A percentile compares a stretch with the other conserved stretches of the same genome.
Conservation (phyloP, 768 basidiomycete genomes). For the Russula sp. region DNA sequence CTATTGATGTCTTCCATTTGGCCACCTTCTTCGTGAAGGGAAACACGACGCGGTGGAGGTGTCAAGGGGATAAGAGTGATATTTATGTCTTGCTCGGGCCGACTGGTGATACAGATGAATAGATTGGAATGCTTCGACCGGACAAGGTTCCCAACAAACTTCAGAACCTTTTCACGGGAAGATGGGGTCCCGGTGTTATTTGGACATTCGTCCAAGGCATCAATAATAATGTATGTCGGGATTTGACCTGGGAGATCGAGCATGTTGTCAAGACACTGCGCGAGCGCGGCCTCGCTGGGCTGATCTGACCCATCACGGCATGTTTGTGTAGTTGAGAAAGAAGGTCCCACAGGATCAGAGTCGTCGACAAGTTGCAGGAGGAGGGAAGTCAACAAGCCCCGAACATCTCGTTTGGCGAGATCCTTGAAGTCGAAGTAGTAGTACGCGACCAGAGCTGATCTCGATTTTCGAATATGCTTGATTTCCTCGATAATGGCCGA, state of each 20-base stretch:
- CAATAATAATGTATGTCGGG: not conserved
- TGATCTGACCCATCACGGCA: no score
- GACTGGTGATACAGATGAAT: conserved; percentile 1
- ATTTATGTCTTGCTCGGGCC: not conserved
- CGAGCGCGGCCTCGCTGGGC: no score
- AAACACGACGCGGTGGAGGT: not conserved
- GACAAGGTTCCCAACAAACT: not conserved
- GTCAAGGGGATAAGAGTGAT: not conserved
- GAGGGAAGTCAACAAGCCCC: no score
- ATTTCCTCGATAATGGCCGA: no score
- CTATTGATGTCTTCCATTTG: not conserved
- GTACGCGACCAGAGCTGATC: no score
- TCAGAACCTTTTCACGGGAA: not conserved
- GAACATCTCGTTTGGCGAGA: no score
- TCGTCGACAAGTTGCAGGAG: no score
- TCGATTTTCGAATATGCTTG: no score
- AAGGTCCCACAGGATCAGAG: no score
- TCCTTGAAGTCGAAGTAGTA: no score
- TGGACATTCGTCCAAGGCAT: conserved; percentile 5
- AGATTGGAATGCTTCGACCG: not conserved
- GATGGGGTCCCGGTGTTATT: not conserved
- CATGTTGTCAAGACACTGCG: no score
- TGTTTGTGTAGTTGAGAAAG: no score
- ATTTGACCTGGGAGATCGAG: not conserved
- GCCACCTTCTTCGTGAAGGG: not conserved